A percentile compares a stretch with the other conserved stretches of the same genome.
These are phyloP conservation scores for Orobanche coerulescens DNA, from an alignment of 257 asterid genomes.

Conservation along the genomic window DNA sequence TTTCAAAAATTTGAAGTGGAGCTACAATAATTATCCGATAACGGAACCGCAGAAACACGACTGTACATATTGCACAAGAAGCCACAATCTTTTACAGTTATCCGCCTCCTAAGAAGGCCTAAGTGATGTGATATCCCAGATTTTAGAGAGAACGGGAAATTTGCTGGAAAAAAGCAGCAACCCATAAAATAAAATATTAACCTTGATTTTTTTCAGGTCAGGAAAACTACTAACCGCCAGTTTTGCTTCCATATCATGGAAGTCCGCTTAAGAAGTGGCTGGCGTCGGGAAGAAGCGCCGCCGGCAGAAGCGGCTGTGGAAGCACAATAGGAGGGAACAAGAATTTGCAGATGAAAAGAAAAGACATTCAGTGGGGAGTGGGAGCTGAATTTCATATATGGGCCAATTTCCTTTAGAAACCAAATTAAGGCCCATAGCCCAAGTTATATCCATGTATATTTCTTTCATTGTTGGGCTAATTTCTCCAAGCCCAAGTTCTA, in stretches of 20 bases:
- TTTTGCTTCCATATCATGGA: conserved; percentile 22
- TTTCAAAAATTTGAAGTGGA: conserved; percentile 36
- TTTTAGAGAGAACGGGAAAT: conserved; percentile 20
- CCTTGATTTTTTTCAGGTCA: conserved; percentile 10
- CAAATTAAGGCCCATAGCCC: background rate
- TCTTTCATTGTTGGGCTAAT: background rate
- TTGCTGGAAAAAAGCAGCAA: conserved; percentile 30
- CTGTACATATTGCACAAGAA: conserved; percentile 30
- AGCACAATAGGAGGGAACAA: background rate
- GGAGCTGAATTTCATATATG: background rate
- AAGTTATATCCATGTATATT: too few species aligned
- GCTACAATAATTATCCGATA: conserved; percentile 36
- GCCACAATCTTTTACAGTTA: conserved; percentile 15
- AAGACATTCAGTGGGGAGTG: background rate
- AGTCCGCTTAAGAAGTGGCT: background rate
- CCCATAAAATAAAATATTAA: conserved; percentile 44
- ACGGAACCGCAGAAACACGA: conserved; percentile 30
- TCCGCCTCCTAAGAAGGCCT: conserved; percentile 17
- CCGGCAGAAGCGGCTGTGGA: conserved; percentile 11
- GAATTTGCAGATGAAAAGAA: background rate
- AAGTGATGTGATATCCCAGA: conserved; percentile 20
- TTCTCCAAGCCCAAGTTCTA: background rate
- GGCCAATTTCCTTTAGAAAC: background rate
- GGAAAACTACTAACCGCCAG: conserved; percentile 18
- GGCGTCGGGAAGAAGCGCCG: conserved; percentile 8